Evolutionary conservation across 1,284 basidiomycete genomes (phyloP).

Genomic region (Retiboletus flavoniger): DNA sequence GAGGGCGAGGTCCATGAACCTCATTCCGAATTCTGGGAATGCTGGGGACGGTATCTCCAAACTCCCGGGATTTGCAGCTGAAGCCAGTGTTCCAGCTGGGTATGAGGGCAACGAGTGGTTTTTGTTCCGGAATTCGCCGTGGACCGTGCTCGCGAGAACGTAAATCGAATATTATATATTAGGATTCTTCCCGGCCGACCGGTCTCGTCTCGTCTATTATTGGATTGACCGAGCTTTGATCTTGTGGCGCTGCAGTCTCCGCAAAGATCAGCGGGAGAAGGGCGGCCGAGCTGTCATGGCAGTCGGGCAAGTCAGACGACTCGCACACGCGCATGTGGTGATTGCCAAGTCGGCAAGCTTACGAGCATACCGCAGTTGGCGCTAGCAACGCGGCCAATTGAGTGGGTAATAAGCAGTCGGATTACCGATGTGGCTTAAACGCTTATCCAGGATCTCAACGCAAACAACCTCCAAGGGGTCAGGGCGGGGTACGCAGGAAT

Average conservation of each 20-base stretch:
- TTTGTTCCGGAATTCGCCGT: slow-evolving; percentile 18
- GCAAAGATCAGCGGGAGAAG: slow-evolving; percentile 17
- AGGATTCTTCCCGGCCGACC: neutral
- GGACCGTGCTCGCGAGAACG: neutral
- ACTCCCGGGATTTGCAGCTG: slow-evolving; percentile 2
- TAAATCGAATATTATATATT: neutral
- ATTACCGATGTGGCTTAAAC: neutral
- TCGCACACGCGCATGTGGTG: neutral
- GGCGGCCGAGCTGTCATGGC: slow-evolving; percentile 7
- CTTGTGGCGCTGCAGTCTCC: slow-evolving; percentile 15
- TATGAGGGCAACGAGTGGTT: neutral
- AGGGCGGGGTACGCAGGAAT: neutral
- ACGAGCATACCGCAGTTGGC: slow-evolving; percentile 13
- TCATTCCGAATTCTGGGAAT: slow-evolving; percentile 1
- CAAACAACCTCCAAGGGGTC: neutral
- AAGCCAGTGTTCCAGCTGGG: neutral
- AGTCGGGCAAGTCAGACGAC: neutral
- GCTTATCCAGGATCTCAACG: neutral
- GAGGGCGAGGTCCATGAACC: slow-evolving; percentile 2
- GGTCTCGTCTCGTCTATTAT: slow-evolving; percentile 9
- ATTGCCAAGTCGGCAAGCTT: slow-evolving; percentile 14
- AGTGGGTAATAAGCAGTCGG: slow-evolving; percentile 11
- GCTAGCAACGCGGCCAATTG: slow-evolving; percentile 8
- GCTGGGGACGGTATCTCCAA: neutral
- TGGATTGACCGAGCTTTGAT: slow-evolving; percentile 7